Evolutionary conservation across 2,329 filamentous ascomycete species (phyloP).

Genomic region (Aureobasidium pullulans): DNA sequence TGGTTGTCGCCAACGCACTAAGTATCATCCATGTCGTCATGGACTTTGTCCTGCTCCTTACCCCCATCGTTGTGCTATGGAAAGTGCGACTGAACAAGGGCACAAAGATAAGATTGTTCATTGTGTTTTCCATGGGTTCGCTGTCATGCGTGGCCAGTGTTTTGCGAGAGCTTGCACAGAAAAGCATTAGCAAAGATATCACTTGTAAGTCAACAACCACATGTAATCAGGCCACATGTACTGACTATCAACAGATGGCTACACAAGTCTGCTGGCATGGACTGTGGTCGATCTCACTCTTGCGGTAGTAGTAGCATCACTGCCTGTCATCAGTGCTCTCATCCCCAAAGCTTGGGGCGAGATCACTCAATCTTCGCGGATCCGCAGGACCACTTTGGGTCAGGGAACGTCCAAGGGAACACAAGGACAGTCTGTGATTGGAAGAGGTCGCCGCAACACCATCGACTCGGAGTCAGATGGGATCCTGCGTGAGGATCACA

Average conservation of each 20-base stretch:
- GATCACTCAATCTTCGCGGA: not conserved
- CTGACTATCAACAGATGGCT: not conserved
- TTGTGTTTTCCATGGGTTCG: slow-evolving; percentile 1
- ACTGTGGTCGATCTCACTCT: slow-evolving; percentile 6
- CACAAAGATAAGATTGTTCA: slow-evolving; percentile 4
- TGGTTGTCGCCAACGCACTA: not conserved
- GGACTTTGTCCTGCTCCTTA: slow-evolving; percentile 8
- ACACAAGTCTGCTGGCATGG: slow-evolving; percentile 6
- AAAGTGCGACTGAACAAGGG: slow-evolving; percentile 4
- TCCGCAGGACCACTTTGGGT: not conserved
- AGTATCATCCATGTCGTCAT: slow-evolving; percentile 8
- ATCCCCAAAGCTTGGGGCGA: not conserved
- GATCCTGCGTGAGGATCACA: not conserved
- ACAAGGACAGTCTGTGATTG: not conserved
- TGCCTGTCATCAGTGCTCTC: slow-evolving; percentile 6
- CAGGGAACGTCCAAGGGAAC: not conserved
- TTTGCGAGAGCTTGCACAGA: slow-evolving; percentile 1
- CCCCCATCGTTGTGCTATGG: slow-evolving; percentile 2
- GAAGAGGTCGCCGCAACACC: not conserved
- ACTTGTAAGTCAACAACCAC: not conserved
- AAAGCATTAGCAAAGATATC: slow-evolving; percentile 4
- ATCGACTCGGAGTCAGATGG: slow-evolving; percentile 5
- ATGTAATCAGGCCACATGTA: too few relatives aligned
- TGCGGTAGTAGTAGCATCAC: slow-evolving; percentile 5
- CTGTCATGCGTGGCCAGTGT: slow-evolving; percentile 1